A percentile compares a stretch with the other conserved stretches of the same genome.
These are phyloP conservation scores for Calonectria hongkongensis DNA, from an alignment of 2,329 filamentous ascomycete species.

Conservation along the genomic window DNA sequence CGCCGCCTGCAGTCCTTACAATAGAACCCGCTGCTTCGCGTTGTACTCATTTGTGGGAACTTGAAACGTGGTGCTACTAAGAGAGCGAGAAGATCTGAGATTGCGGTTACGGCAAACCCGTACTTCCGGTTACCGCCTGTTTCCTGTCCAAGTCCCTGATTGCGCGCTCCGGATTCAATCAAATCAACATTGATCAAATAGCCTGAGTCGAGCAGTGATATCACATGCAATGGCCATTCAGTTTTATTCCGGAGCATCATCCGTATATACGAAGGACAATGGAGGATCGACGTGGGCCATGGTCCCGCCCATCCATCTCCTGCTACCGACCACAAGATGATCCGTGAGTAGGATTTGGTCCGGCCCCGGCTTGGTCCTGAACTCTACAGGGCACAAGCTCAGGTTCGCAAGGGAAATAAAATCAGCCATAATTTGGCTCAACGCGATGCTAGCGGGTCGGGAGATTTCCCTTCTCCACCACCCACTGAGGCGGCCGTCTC, in stretches of 20 bases:
- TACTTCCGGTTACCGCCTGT: slow-evolving; percentile 23
- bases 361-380: slow-evolving; percentile 9
- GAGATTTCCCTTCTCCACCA: slow-evolving; percentile 23
- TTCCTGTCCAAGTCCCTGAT: background rate
- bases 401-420: slow-evolving; percentile 21
- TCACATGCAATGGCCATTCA: slow-evolving; percentile 24
- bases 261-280: slow-evolving; percentile 15
- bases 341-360: slow-evolving; percentile 29
- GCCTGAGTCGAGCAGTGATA: slow-evolving; percentile 20
- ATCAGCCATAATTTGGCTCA: slow-evolving; percentile 28
- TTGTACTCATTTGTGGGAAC: slow-evolving; percentile 20
- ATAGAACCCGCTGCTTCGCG: background rate
- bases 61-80: slow-evolving; percentile 25
- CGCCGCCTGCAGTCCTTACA: background rate
- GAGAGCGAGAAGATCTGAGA: slow-evolving; percentile 26
- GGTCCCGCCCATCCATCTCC: slow-evolving; percentile 27
- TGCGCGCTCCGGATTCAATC: background rate
- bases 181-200: background rate
- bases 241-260: slow-evolving; percentile 13
- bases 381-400: slow-evolving; percentile 17
- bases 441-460: slow-evolving; percentile 5
- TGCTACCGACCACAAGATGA: slow-evolving; percentile 26
- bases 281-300: slow-evolving; percentile 36
- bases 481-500: background rate
- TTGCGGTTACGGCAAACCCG: slow-evolving; percentile 27